Percentiles rank a stretch among this genome's conserved stretches.
These are phyloP conservation scores for Pyrenochaeta sp. DNA, from an alignment of 2,329 filamentous ascomycete genomes.

Conservation along the genomic window DNA sequence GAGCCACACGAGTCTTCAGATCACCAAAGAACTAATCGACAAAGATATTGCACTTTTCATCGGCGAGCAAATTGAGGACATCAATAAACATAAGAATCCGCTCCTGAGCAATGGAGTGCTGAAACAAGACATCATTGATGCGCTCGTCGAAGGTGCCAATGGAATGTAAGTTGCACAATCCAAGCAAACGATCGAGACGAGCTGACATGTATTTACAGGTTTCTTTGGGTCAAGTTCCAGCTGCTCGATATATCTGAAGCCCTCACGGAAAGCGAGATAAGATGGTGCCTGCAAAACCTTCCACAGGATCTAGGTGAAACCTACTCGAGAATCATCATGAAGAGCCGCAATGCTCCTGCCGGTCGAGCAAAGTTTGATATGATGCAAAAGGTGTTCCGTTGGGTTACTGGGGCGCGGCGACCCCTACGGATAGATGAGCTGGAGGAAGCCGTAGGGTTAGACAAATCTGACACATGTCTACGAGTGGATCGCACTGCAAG, in stretches of 20 bases:
- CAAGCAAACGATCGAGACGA: background rate
- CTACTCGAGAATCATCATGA: slow-evolving; percentile 29
- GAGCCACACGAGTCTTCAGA: slow-evolving; percentile 2
- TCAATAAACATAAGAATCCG: slow-evolving; percentile 3
- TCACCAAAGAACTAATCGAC: slow-evolving; percentile 2
- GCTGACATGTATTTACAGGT: slow-evolving; percentile 24
- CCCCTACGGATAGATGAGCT: slow-evolving; percentile 27
- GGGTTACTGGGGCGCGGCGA: slow-evolving; percentile 24
- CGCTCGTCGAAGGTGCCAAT: slow-evolving; percentile 19
- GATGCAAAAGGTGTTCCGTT: slow-evolving; percentile 20
- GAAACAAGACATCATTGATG: slow-evolving; percentile 16
- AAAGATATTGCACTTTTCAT: slow-evolving; percentile 21
- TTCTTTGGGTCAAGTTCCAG: slow-evolving; percentile 46
- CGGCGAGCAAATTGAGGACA: slow-evolving; percentile 6
- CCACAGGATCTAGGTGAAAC: slow-evolving; percentile 37
- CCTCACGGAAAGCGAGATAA: slow-evolving; percentile 32
- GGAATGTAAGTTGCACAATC: slow-evolving; percentile 25
- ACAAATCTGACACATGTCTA: background rate
- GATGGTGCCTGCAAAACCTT: slow-evolving; percentile 28
- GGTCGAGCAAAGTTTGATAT: slow-evolving; percentile 10
- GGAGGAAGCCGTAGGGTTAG: slow-evolving; percentile 23
- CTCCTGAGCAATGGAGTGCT: slow-evolving; percentile 8
- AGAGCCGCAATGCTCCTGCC: background rate
- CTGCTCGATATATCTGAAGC: slow-evolving; percentile 37
- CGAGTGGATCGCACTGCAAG: background rate